These are phyloP conservation scores for Massospora cicadina DNA, from an alignment of 371 early-diverging fungal species.

Conservation along the genomic window DNA sequence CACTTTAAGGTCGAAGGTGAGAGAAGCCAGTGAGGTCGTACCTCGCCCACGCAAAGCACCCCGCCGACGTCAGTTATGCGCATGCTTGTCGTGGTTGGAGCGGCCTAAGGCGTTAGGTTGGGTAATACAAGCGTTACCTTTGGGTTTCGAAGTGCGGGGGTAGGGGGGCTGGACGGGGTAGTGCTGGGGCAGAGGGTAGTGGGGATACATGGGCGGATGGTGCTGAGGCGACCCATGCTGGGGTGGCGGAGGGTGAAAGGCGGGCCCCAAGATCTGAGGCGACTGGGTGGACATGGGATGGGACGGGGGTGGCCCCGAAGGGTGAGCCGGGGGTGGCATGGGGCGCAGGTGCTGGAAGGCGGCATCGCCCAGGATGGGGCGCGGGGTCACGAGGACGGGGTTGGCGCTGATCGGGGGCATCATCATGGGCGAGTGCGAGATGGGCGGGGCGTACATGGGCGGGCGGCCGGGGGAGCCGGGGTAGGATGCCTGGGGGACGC, in stretches of 20 bases:
- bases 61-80: not conserved
- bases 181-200: not conserved
- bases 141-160: not conserved
- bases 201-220: not conserved
- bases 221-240: not conserved
- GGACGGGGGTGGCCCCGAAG: not conserved
- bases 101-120: not conserved
- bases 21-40: not conserved
- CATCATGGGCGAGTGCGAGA: not conserved
- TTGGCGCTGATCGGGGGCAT: not conserved
- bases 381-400: not conserved
- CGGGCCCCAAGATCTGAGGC: not conserved
- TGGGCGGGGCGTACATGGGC: not conserved
- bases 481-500: not conserved
- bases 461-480: not conserved
- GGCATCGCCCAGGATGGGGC: not conserved
- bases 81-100: not conserved
- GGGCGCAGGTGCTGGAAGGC: not conserved
- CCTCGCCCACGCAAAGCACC: not conserved
- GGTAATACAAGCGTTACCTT: not conserved
- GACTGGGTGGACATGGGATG: not conserved
- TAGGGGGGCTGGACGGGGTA: not conserved
- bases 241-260: not conserved
- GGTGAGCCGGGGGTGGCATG: not conserved
- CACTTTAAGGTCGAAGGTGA: not conserved